These are phyloP conservation scores for Sisymbrium irio DNA, from an alignment of 345 rosid species.

Conservation along the genomic window DNA sequence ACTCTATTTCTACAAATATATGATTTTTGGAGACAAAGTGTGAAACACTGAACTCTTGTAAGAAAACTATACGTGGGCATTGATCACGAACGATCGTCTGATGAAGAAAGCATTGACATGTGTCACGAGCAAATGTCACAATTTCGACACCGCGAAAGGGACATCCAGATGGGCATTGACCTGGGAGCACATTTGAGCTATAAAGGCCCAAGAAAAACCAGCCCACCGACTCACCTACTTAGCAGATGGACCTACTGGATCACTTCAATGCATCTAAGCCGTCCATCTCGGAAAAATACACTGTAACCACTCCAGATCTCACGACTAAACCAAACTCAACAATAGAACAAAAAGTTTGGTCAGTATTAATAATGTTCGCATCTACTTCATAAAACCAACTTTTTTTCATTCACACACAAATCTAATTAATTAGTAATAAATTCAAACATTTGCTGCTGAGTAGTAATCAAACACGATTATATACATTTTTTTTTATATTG, in stretches of 20 bases:
- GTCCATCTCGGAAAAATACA: constrained; percentile 10
- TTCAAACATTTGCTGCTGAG: background rate
- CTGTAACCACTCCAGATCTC: constrained; percentile 30
- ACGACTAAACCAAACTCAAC: constrained; percentile 25
- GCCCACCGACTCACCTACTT: constrained; percentile 32
- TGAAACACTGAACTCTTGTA: background rate
- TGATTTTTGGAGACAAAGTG: background rate
- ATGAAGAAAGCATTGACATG: background rate
- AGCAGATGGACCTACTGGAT: constrained; percentile 19
- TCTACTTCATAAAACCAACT: constrained; percentile 10
- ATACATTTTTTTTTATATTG: background rate
- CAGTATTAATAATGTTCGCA: constrained; percentile 25
- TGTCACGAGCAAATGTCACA: constrained; percentile 6
- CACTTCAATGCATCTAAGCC: constrained; percentile 23
- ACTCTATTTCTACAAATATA: too few relatives aligned
- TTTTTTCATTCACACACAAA: constrained; percentile 16
- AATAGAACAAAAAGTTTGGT: constrained; percentile 29
- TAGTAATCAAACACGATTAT: background rate
- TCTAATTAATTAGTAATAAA: background rate
- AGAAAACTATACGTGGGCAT: background rate
- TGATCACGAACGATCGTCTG: background rate
- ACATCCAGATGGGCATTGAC: constrained; percentile 26
- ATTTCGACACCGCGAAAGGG: background rate
- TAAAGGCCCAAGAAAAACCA: constrained; percentile 9
- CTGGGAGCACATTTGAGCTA: background rate